Base-by-base conservation (phyloP, 2,329 filamentous ascomycete species). In the Scedosporium boydii region DNA sequence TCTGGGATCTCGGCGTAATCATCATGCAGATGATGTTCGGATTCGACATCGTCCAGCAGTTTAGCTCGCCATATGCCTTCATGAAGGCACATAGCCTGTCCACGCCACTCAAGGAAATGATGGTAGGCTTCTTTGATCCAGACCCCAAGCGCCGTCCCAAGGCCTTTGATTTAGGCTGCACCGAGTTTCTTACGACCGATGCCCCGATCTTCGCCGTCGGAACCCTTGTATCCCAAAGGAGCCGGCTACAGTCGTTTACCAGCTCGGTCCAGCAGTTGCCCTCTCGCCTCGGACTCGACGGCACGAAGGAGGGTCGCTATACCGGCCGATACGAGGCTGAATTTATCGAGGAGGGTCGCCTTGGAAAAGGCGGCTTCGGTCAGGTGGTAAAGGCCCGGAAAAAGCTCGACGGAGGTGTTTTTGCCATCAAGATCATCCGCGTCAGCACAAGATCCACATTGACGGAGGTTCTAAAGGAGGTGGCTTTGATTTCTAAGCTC, bases 1-100 rank as follows among this genome's bases (percentile, higher is more conserved):
- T 98, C 7, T 99, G 95, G 95, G 90, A 97, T 67, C 86, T 99
- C 69, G 95, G 95, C 4, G 85, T 97, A 34, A 84, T 97, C 4
- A 90, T 97, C 68, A 75, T 96, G 46, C 93, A 99, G 72, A 97
- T 98, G 91, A 83, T 95, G 3, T 93, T 97, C 72, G 95, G 95
- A 2, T 80, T 91, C 41, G 86, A 91, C 66, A 84, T 91, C 6
- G 80, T 89, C 18, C 82, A 88, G 64, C 89, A 87, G 63, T 93
- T 95, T 72, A 87, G 87, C 16, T 96, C 91, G 0, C 93, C 93
- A 1, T 84, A 83, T 63, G 84, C 86, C 51, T 75, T 96, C 60
- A 87, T 91, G 71, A 86, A 88, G 12, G 85, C 86, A 1, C 76
- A 93, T 41, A 82, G 84, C 7, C 78, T 96, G 7, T 95, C 92